Percentiles rank a stretch among this genome's conserved stretches.
Conservation (phyloP, 352 stramenopile genomes). For the Pythium coloratum region DNA sequence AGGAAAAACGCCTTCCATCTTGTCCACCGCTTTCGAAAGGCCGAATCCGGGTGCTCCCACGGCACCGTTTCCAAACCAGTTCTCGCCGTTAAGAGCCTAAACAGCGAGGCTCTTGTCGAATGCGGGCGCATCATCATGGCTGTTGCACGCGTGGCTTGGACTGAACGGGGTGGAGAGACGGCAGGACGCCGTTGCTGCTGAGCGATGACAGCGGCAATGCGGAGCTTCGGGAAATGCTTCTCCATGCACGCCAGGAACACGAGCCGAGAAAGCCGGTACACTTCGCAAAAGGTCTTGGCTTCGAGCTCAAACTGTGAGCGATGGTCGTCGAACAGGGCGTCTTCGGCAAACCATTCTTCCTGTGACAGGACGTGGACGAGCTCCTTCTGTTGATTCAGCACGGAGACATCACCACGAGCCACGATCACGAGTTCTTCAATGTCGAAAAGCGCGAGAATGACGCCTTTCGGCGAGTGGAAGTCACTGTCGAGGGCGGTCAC, state of each 20-base stretch:
- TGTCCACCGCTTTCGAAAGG: constrained; percentile 20
- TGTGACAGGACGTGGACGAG: neutral
- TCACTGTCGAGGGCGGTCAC: constrained; percentile 28
- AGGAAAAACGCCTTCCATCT: constrained; percentile 18
- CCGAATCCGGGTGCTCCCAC: constrained; percentile 11
- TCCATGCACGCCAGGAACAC: constrained; percentile 31
- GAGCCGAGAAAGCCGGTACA: constrained; percentile 13
- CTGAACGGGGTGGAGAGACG: constrained; percentile 1
- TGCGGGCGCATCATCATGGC: neutral
- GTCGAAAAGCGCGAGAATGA: constrained; percentile 18
- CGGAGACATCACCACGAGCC: constrained; percentile 17
- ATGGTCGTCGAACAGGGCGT: constrained; percentile 22
- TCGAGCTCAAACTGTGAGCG: constrained; percentile 20
- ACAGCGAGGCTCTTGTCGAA: neutral
- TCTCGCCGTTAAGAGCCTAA: neutral
- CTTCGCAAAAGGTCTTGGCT: constrained; percentile 28
- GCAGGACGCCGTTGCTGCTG: constrained; percentile 13
- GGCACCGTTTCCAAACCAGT: neutral
- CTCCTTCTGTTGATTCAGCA: constrained; percentile 20
- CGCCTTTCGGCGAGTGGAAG: constrained; percentile 27
- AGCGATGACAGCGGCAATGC: constrained; percentile 42
- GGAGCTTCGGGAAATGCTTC: constrained; percentile 56
- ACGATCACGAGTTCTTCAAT: constrained; percentile 29
- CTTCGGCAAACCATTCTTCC: constrained; percentile 24
- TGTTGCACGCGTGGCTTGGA: neutral